Base-by-base conservation (phyloP, 345 rosid genomes). In the Cardamine resedifolia region DNA sequence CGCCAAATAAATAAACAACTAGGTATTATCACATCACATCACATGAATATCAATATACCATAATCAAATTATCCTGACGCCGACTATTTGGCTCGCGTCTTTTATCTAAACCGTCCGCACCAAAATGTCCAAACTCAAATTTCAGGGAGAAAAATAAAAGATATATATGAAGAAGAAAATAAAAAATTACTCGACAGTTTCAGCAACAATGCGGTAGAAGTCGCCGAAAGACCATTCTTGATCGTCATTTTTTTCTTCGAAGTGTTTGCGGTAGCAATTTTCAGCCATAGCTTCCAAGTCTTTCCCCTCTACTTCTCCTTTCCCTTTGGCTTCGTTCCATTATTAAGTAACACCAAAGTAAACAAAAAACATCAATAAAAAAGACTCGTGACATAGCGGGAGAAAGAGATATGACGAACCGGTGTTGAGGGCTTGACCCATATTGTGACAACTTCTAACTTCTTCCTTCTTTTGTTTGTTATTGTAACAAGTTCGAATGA, bases 121-220 rank as follows among this genome's bases (percentile, higher is more conserved):
- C 51, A 2, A 68, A 47, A 6, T 62, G 2, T 26, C 16, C 24
- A 62, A 44, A 24, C 20, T 23, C 21, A 3, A 33, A 3, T 19
- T 19, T 18, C 4, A 16, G 24, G 41, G 15, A 18, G 7, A 16
- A 5, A 10, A 56, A 4, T 56, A 11, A 10, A n/a, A 19, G 2
- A 44, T 8, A 33, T n/a, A n/a, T n/a, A n/a, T n/a, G 16, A 31
- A 36, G 23, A 9, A 10, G 14, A 8, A 47, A 15, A 16, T 5
- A 19, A 6, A 23, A 20, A 43, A 1, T 61, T 86, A 91, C 96
- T 87, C 90, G 64, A 91, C 79, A 5, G 87, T 81, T 75, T 75
- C 82, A 73, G 86, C 85, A 1, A 88, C 79, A 31, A 79, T 80
- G 18, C 80, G 73, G 49, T 81, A 81, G 69, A 92, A 90, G 6